Percentiles rank a stretch among this genome's conserved stretches.
These are phyloP conservation scores for Dalechampia spathulata DNA, from an alignment of 441 rosid genomes.

Conservation along the genomic window DNA sequence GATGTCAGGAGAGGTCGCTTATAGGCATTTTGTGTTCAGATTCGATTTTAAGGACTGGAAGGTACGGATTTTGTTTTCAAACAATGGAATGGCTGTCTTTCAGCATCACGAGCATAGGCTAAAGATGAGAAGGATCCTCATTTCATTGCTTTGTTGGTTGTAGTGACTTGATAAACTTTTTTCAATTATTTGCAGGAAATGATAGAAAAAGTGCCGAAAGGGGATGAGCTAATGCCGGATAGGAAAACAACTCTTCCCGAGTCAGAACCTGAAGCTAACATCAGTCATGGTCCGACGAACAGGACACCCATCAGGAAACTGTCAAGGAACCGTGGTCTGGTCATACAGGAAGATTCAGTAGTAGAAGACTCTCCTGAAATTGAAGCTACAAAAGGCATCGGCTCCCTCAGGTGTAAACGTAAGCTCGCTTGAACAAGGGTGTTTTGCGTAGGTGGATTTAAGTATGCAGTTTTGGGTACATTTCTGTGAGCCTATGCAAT, in stretches of 20 bases:
- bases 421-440: constrained; percentile 33
- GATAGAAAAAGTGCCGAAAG: constrained; percentile 29
- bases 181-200: constrained; percentile 23
- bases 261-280: constrained; percentile 15
- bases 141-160: too few species aligned
- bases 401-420: constrained; percentile 30
- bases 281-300: constrained; percentile 9
- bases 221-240: constrained; percentile 48
- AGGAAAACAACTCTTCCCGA: constrained; percentile 20
- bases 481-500: too few species aligned
- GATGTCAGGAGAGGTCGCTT: constrained; percentile 42
- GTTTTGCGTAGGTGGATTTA: too few species aligned
- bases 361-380: constrained; percentile 36
- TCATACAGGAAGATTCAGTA: constrained; percentile 34
- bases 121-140: too few species aligned
- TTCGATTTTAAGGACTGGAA: constrained; percentile 68
- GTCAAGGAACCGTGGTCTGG: constrained; percentile 39
- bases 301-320: constrained; percentile 42
- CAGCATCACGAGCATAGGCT: too few species aligned
- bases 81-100: too few species aligned
- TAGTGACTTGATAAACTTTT: too few species aligned
- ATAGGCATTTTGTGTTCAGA: constrained; percentile 63
- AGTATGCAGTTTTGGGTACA: too few species aligned
- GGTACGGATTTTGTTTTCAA: constrained; percentile 25
- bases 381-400: constrained; percentile 15